Percentiles rank a stretch among this genome's conserved stretches.
phyloP scores from a whole-genome alignment of 129 eudicot species.

The Lonicera japonica region DNA sequence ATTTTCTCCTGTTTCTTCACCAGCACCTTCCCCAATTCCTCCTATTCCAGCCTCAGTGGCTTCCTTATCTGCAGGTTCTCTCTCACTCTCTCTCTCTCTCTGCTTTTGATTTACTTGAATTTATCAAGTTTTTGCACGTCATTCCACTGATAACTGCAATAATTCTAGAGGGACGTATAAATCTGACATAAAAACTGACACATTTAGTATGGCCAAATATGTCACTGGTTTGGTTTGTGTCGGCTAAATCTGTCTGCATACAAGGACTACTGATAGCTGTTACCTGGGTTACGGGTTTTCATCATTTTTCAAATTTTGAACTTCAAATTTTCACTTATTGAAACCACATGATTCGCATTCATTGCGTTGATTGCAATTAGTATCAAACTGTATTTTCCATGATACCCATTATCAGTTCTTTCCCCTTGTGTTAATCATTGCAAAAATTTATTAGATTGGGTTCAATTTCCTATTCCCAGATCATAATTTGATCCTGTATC shows the following conservation, averaged over 20 bases:
- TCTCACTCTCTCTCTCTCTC: neutral
- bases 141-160: neutral
- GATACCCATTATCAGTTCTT: conserved; percentile 6
- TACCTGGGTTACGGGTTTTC: conserved; percentile 2
- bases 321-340: neutral
- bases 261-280: no score
- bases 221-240: no score
- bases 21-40: conserved; percentile 27
- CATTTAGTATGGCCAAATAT: no score
- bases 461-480: conserved; percentile 2
- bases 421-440: neutral
- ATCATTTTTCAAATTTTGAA: conserved; percentile 13
- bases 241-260: no score
- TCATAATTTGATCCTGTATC: neutral
- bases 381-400: neutral
- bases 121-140: neutral
- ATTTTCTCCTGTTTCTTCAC: conserved; percentile 37
- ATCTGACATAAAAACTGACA: no score
- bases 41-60: conserved; percentile 28
- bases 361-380: conserved; percentile 1
- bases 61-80: conserved; percentile 49
- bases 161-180: no score
- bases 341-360: conserved; percentile 6
- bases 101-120: neutral
- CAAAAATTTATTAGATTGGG: neutral